A percentile compares a stretch with the other conserved stretches of the same genome.
Evolutionary conservation across 2,329 filamentous ascomycete species (phyloP).

Genomic region (Orbilia ellipsospora): DNA sequence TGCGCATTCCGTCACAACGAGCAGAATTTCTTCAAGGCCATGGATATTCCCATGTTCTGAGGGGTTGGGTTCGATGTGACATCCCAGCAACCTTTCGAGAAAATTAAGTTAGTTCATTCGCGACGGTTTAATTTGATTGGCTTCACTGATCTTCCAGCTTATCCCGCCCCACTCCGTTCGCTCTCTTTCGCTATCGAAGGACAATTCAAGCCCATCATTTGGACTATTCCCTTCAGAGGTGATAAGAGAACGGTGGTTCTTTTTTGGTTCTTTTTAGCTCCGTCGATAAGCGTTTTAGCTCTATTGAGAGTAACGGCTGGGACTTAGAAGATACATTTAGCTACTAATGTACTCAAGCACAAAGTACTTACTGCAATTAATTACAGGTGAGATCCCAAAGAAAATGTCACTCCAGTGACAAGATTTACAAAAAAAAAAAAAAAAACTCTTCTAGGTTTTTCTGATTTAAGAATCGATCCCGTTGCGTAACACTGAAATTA

Average conservation of each 20-base stretch:
- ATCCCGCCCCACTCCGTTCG: constrained; percentile 18
- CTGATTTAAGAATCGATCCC: too few relatives aligned
- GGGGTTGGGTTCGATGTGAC: constrained; percentile 19
- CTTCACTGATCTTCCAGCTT: constrained; percentile 33
- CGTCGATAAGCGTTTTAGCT: constrained; percentile 45
- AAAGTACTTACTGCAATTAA: too few relatives aligned
- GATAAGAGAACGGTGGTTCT: constrained; percentile 39
- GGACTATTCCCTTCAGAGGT: not conserved
- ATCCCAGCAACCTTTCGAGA: constrained; percentile 21
- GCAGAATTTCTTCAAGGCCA: constrained; percentile 33
- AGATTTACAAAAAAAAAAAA: too few relatives aligned
- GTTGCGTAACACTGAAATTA: too few relatives aligned
- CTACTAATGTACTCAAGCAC: too few relatives aligned
- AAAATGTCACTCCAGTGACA: too few relatives aligned
- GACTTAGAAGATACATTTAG: too few relatives aligned
- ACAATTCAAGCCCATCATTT: not conserved
- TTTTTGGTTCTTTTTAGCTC: constrained; percentile 9
- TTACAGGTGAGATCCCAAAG: too few relatives aligned
- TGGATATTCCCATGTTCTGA: constrained; percentile 39
- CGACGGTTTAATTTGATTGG: constrained; percentile 53
- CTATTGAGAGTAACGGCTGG: not conserved
- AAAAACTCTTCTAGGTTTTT: too few relatives aligned
- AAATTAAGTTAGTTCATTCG: constrained; percentile 43
- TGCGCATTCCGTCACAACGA: constrained; percentile 42
- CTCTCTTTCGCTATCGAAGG: constrained; percentile 23